A percentile compares a stretch with the other conserved stretches of the same genome.
Evolutionary conservation across 2,329 filamentous ascomycete species (phyloP).

Genomic region (Chaetomium globosum): DNA sequence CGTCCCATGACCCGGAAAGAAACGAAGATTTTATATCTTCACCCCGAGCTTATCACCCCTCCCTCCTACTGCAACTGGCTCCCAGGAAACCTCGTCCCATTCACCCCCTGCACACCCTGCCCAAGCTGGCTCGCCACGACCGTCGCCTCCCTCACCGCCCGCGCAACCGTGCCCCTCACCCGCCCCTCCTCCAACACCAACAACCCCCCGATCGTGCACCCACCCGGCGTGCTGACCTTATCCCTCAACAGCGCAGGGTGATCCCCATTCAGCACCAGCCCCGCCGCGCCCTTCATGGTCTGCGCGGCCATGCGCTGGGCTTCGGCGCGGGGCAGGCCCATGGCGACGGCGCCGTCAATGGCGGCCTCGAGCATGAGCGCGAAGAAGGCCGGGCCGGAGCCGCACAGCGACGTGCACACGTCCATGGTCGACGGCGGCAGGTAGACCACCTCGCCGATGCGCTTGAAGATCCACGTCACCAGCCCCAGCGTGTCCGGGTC

Average conservation of each 20-base stretch:
- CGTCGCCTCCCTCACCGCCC: conserved; percentile 71
- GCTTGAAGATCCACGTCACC: conserved; percentile 75
- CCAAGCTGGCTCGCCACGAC: conserved; percentile 69
- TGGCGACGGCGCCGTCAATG: conserved; percentile 75
- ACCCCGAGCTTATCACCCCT: background rate
- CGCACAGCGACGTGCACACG: conserved; percentile 71
- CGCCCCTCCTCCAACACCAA: conserved; percentile 73
- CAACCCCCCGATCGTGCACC: conserved; percentile 75
- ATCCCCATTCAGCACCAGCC: conserved; percentile 68
- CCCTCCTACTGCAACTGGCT: conserved; percentile 28
- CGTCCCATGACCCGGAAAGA: background rate
- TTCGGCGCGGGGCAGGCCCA: conserved; percentile 73
- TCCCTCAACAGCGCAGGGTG: conserved; percentile 75
- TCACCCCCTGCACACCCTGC: conserved; percentile 55
- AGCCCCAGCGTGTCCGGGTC: conserved; percentile 56
- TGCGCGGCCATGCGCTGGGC: conserved; percentile 78
- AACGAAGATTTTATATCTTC: background rate
- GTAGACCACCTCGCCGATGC: conserved; percentile 70
- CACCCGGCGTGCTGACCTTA: conserved; percentile 75
- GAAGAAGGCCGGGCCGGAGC: conserved; percentile 75
- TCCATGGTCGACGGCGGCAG: conserved; percentile 71
- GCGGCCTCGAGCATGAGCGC: conserved; percentile 74
- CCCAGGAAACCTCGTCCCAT: conserved; percentile 47
- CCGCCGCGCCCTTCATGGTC: conserved; percentile 73
- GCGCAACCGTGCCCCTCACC: conserved; percentile 67